phyloP scores from a whole-genome alignment of 2,329 filamentous ascomycete species.

The Colletotrichum destructivum region DNA sequence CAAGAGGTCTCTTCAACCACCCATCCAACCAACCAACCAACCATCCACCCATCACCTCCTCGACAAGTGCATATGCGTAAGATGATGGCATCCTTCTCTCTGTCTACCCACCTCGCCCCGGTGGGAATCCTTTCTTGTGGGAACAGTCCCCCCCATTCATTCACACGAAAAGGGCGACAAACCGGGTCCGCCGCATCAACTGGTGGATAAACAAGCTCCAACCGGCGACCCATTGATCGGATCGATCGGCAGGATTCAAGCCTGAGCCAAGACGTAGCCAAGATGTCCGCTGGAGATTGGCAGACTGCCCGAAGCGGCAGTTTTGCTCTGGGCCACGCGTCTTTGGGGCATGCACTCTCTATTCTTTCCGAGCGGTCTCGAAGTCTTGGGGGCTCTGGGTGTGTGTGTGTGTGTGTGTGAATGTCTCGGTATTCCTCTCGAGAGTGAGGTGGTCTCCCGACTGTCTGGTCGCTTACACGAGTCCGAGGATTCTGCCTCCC shows the following conservation, averaged over 20 bases:
- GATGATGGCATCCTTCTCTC: not conserved
- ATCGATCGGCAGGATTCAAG: constrained; percentile 35
- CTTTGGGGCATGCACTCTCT: not conserved
- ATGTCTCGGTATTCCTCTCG: not conserved
- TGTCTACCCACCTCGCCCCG: too few species aligned
- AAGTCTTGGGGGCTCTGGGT: not conserved
- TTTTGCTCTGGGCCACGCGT: constrained; percentile 3
- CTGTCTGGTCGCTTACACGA: not conserved
- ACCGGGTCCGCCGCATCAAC: constrained; percentile 11
- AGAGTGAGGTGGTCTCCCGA: not conserved
- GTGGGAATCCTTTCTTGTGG: not conserved
- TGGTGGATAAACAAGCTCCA: constrained; percentile 16
- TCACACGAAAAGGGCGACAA: too few species aligned
- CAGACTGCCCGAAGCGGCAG: constrained; percentile 12
- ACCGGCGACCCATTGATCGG: constrained; percentile 27
- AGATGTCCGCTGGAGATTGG: constrained; percentile 22
- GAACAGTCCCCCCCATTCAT: constrained; percentile 19
- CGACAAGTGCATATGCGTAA: not conserved
- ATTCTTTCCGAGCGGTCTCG: not conserved
- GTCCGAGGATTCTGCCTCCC: not conserved
- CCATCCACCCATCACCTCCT: too few species aligned
- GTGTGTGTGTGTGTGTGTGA: too few species aligned
- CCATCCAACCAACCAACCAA: too few species aligned
- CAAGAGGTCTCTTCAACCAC: not conserved
- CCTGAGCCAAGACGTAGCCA: constrained; percentile 39